phyloP scores from a whole-genome alignment of 2,329 filamentous ascomycete species.

The Fusarium sacchari region DNA sequence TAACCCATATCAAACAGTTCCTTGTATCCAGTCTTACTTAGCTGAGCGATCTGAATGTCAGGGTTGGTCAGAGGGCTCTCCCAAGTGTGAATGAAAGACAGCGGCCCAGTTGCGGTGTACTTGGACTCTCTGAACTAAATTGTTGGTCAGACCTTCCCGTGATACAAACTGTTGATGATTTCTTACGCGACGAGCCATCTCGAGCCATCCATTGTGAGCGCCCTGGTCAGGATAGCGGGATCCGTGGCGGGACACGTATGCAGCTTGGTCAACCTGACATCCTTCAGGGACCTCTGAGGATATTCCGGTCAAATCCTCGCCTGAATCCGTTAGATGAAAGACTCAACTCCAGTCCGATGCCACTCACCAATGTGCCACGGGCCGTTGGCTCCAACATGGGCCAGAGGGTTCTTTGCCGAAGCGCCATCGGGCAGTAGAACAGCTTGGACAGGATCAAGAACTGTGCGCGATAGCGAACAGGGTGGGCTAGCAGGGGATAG shows the following conservation, averaged over 20 bases:
- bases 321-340: constrained; percentile 37
- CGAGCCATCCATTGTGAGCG: constrained; percentile 66
- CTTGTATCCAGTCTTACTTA: constrained; percentile 71
- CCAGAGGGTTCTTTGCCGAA: constrained; percentile 54
- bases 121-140: constrained; percentile 61
- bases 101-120: constrained; percentile 62
- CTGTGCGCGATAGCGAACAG: too few species aligned
- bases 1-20: constrained; percentile 68
- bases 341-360: not conserved
- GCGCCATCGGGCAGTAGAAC: constrained; percentile 41
- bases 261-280: constrained; percentile 69
- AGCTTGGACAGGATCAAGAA: constrained; percentile 43
- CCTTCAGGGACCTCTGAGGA: constrained; percentile 63
- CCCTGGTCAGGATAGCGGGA: constrained; percentile 70
- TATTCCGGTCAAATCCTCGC: constrained; percentile 66
- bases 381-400: constrained; percentile 63
- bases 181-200: constrained; percentile 55
- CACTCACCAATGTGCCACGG: constrained; percentile 61
- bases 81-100: constrained; percentile 70
- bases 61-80: constrained; percentile 65
- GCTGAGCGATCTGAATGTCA: constrained; percentile 64
- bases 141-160: not conserved
- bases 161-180: accelerated
- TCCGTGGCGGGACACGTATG: constrained; percentile 69
- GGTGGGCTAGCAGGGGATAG: too few species aligned